Percentiles rank a stretch among this genome's conserved stretches.
These are phyloP conservation scores for Barnettozyma sp. DNA, from an alignment of 805 yeast genomes.

Conservation along the genomic window DNA sequence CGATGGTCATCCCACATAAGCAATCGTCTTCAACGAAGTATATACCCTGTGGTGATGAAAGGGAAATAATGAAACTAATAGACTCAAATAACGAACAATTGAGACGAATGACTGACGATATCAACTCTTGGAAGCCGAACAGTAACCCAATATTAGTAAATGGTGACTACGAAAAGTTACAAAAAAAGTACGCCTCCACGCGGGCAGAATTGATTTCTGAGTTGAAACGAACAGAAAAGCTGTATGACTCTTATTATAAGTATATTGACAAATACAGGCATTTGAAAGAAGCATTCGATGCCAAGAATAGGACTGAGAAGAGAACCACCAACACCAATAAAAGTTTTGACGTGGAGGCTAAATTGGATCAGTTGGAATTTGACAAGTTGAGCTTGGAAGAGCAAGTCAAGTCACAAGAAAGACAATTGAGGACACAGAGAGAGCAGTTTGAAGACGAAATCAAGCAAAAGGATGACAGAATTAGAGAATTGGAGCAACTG, in stretches of 20 bases:
- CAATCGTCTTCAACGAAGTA: too few relatives aligned
- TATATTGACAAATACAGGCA: slow-evolving; percentile 28
- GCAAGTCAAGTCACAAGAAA: slow-evolving; percentile 18
- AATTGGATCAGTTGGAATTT: slow-evolving; percentile 22
- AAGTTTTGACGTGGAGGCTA: slow-evolving; percentile 15
- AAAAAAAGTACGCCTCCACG: slow-evolving; percentile 23
- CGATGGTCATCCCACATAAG: slow-evolving; percentile 10
- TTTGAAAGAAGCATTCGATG: slow-evolving; percentile 7
- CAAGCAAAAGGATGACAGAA: slow-evolving; percentile 25
- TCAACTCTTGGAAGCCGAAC: slow-evolving; percentile 16
- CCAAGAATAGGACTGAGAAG: slow-evolving; percentile 9
- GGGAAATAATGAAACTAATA: slow-evolving; percentile 3
- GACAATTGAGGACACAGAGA: background rate
- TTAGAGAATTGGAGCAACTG: slow-evolving; percentile 25
- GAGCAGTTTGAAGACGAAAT: slow-evolving; percentile 14
- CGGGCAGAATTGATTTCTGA: slow-evolving; percentile 28
- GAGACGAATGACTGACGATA: slow-evolving; percentile 20
- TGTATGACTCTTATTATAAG: slow-evolving; percentile 30
- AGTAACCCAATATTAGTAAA: slow-evolving; percentile 8
- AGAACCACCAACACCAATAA: too few relatives aligned
- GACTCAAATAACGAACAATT: slow-evolving; percentile 20
- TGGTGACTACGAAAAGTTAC: slow-evolving; percentile 8
- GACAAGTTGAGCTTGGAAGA: slow-evolving; percentile 26
- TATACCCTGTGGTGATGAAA: slow-evolving; percentile 4
- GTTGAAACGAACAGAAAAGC: slow-evolving; percentile 27